Percentiles rank a stretch among this genome's conserved stretches.
Evolutionary conservation across 192 early-diverging fungal species (phyloP).

Genomic region (Coemansia sp.): DNA sequence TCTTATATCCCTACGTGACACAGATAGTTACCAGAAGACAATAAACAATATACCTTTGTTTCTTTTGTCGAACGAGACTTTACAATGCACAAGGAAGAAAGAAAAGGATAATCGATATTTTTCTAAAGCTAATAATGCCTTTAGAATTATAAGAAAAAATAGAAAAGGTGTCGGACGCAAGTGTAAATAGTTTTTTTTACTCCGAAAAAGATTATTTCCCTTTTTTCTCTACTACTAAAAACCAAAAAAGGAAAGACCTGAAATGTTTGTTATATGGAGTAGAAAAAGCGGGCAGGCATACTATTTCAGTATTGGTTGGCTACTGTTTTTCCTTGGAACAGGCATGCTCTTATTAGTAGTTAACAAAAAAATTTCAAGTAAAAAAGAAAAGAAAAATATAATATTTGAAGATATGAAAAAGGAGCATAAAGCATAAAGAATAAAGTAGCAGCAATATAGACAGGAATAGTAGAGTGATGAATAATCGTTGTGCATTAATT

Average conservation of each 20-base stretch:
- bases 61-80: neutral
- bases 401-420: neutral
- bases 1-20: too few species aligned
- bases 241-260: neutral
- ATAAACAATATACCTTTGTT: neutral
- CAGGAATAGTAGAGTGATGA: constrained; percentile 8
- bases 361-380: neutral
- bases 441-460: constrained; percentile 9
- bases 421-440: neutral
- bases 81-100: neutral
- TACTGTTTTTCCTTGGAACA: constrained; percentile 4
- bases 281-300: neutral
- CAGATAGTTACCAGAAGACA: neutral
- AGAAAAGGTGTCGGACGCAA: too few species aligned
- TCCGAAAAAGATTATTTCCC: neutral
- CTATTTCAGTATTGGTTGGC: neutral
- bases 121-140: neutral
- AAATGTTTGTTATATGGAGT: constrained; percentile 7
- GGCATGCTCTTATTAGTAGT: constrained; percentile 6
- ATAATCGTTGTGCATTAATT: constrained; percentile 13
- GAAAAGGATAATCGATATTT: neutral
- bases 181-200: too few species aligned
- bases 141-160: too few species aligned
- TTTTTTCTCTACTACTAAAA: neutral
- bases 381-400: neutral